Evolutionary conservation across 805 yeast genomes (phyloP), one percentile per base, ranked within the genome.

Genomic region (Peterozyma toletana): DNA sequence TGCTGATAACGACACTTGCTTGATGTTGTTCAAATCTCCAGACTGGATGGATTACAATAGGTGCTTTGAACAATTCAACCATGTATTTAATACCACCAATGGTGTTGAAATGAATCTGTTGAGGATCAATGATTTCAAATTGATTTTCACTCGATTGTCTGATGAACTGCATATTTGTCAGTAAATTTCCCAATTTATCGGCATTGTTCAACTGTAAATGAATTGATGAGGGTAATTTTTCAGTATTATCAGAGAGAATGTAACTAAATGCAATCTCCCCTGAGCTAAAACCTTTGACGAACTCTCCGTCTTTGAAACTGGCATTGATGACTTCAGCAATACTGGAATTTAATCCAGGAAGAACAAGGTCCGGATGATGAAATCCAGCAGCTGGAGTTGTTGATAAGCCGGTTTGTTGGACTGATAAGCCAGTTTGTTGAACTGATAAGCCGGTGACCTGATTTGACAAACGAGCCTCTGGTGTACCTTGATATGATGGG

Each of bases 21-120:
- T 89, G 96, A 44, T 73, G 81, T 15, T 74, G 73, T 60, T 90
- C 96, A 57, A 83, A 84, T 56, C 89, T 84, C 98, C 98, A 93
- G 38, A 83, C 77, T 36, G 96, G 96, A 35, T 79, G 71, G 39
- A 91, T 71, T 29, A 76, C 60, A 21, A 91, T 62, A 11, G 98
- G 97, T 9, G 82, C 77, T 13, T 65, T 21, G 9, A 13, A 16
- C 59, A 46, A 70, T 65, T 43, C 69, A 65, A 36, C 72, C 71
- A 40, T 77, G 58, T 90, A 91, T 59, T 86, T 86, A 52, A 90
- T 64, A 0, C 90, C 96, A 27, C 95, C 95, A 33, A 85, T 68
- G 1, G 95, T 83, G 54, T 78, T 78, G 36, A 80, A 71, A 34
- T 75, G 60, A 37, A 84, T 78, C 38, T 71, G 68, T 4, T 64